A percentile compares a stretch with the other conserved stretches of the same genome.
Evolutionary conservation across 1,284 basidiomycete species (phyloP).

Genomic region (Pulchroboletus neoregius): DNA sequence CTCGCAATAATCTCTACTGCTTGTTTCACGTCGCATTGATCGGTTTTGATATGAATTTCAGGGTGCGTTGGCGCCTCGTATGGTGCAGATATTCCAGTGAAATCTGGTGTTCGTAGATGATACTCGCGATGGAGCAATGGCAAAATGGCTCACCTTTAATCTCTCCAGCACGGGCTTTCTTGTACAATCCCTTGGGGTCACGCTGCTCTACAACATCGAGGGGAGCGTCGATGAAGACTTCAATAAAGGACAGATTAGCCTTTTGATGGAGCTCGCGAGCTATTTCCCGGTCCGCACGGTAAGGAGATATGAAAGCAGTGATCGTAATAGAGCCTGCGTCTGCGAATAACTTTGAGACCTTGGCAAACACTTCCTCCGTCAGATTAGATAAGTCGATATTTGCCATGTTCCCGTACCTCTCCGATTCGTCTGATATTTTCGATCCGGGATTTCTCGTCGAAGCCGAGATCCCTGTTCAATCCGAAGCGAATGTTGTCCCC

Average conservation of each 20-base stretch:
- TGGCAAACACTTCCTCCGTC: conserved; percentile 8
- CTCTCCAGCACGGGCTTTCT: conserved; percentile 92
- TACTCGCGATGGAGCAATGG: background rate
- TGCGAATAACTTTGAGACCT: conserved; percentile 94
- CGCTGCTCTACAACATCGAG: conserved; percentile 85
- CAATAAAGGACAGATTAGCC: conserved; percentile 78
- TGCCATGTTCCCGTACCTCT: conserved; percentile 57
- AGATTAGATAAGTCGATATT: conserved; percentile 9
- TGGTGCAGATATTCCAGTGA: conserved; percentile 96
- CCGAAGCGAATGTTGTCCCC: conserved; percentile 98
- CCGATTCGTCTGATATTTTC: conserved; percentile 98
- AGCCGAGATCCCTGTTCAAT: conserved; percentile 97
- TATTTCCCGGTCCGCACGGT: conserved; percentile 79
- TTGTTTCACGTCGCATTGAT: conserved; percentile 74
- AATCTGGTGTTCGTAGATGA: conserved; percentile 55
- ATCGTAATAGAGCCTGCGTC: conserved; percentile 83
- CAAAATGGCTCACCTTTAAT: conserved; percentile 73
- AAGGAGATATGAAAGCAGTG: conserved; percentile 99
- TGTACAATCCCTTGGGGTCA: conserved; percentile 98
- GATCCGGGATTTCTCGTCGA: conserved; percentile 90
- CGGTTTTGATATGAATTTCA: conserved; percentile 92
- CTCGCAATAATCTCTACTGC: conserved; percentile 80
- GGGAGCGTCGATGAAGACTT: conserved; percentile 94
- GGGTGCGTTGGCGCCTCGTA: conserved; percentile 87
- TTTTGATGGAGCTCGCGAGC: conserved; percentile 83